Conservation (phyloP, 2,329 filamentous ascomycete species). For the Alternaria arbusti region DNA sequence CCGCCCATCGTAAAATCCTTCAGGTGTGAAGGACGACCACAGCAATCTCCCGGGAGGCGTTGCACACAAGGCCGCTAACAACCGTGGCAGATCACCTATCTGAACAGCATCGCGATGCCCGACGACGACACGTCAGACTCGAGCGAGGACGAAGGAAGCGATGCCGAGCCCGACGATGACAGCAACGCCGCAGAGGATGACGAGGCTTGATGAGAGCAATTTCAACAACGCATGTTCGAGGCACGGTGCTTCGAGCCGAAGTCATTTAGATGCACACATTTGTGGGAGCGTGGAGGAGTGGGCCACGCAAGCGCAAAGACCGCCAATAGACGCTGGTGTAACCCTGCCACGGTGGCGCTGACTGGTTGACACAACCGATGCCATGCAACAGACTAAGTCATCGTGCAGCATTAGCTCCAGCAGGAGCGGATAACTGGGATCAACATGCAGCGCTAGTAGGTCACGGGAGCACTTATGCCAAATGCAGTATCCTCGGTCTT, state of each 20-base stretch:
- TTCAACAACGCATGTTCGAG: constrained; percentile 23
- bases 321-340: constrained; percentile 34
- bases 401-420: constrained; percentile 12
- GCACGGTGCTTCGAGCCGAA: constrained; percentile 18
- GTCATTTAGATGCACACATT: constrained; percentile 6
- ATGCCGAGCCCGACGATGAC: constrained; percentile 19
- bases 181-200: constrained; percentile 13
- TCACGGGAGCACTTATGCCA: constrained; percentile 11
- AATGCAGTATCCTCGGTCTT: not conserved
- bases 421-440: not conserved
- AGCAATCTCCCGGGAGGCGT: not conserved
- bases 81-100: constrained; percentile 54
- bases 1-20: constrained; percentile 16
- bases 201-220: constrained; percentile 17
- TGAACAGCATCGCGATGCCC: constrained; percentile 59
- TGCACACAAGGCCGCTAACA: constrained; percentile 27
- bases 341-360: constrained; percentile 20
- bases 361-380: constrained; percentile 27
- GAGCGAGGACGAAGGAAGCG: constrained; percentile 37
- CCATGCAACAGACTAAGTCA: constrained; percentile 14
- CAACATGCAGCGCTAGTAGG: constrained; percentile 22
- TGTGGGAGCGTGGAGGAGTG: constrained; percentile 14
- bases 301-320: constrained; percentile 25
- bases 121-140: constrained; percentile 48
- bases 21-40: not conserved